Conservation (phyloP, 108 stramenopile species). For the Pseudonitzschia multistriata region DNA sequence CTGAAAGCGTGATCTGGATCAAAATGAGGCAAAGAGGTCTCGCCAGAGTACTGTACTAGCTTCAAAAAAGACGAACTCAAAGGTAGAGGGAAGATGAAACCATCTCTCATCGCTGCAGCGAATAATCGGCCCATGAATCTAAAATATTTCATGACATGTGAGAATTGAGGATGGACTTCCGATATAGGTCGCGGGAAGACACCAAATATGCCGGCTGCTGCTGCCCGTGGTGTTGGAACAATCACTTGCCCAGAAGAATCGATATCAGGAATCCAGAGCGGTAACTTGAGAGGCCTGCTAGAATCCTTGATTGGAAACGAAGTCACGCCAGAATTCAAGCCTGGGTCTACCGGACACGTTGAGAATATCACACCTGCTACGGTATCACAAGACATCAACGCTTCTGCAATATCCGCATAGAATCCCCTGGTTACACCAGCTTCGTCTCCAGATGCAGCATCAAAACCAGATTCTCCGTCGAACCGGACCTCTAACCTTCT, state of each 20-base stretch:
- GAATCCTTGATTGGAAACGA: not conserved
- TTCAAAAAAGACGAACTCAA: constrained; percentile 45
- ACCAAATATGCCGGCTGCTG: constrained; percentile 30
- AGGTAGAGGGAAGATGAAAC: constrained; percentile 52
- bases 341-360: not conserved
- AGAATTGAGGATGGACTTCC: constrained; percentile 23
- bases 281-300: constrained; percentile 13
- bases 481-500: constrained; percentile 51
- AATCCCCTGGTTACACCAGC: constrained; percentile 61
- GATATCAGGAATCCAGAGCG: constrained; percentile 56
- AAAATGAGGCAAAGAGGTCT: constrained; percentile 1
- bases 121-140: constrained; percentile 52
- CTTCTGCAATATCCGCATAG: constrained; percentile 56
- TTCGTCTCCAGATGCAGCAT: constrained; percentile 52
- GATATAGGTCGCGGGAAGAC: constrained; percentile 48
- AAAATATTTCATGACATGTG: constrained; percentile 30
- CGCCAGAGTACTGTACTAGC: constrained; percentile 34
- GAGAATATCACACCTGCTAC: constrained; percentile 29
- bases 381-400: constrained; percentile 32
- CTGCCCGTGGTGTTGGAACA: constrained; percentile 54
- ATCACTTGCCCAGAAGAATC: constrained; percentile 41
- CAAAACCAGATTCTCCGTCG: constrained; percentile 58
- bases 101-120: constrained; percentile 51
- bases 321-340: not conserved
- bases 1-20: constrained; percentile 11